Conservation (phyloP, 2,329 filamentous ascomycete species). For the Camillea tinctor region DNA sequence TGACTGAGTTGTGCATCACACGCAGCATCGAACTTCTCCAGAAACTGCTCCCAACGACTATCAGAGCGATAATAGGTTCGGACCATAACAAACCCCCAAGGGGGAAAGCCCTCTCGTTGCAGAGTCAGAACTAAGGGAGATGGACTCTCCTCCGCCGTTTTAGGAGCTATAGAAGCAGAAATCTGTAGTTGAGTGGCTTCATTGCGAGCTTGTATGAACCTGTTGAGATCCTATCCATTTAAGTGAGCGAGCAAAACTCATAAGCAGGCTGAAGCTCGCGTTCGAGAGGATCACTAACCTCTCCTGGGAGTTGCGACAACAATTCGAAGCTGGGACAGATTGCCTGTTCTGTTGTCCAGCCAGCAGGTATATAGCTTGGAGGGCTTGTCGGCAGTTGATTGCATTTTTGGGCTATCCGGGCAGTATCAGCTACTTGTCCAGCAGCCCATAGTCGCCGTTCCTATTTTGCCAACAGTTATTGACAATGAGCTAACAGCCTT, state of each 20-base stretch:
- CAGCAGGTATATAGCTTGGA: conserved; percentile 2
- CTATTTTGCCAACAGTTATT: conserved; percentile 1
- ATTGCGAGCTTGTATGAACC: conserved; percentile 5
- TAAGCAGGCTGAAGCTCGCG: too few relatives aligned
- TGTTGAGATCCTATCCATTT: conserved; percentile 1
- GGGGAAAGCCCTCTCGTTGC: conserved; percentile 3
- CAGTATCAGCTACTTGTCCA: conserved; percentile 2
- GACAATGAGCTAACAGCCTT: background rate
- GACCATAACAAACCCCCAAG: conserved; percentile 4
- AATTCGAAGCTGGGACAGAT: conserved; percentile 4
- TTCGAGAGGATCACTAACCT: too few relatives aligned
- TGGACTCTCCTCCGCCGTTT: background rate
- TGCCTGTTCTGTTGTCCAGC: conserved; percentile 6
- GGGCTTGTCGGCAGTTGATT: background rate
- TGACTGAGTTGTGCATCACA: background rate
- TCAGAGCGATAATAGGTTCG: conserved; percentile 4
- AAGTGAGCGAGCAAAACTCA: background rate
- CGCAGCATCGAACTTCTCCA: background rate
- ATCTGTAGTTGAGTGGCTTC: background rate
- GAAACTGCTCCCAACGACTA: conserved; percentile 1
- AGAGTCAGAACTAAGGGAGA: conserved; percentile 6
- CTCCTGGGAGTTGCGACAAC: background rate
- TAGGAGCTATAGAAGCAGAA: background rate
- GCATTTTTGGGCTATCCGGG: conserved; percentile 1
- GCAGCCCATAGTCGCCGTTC: conserved; percentile 3